These are phyloP conservation scores for Camelina hispida DNA, from an alignment of 345 rosid species.

Conservation along the genomic window DNA sequence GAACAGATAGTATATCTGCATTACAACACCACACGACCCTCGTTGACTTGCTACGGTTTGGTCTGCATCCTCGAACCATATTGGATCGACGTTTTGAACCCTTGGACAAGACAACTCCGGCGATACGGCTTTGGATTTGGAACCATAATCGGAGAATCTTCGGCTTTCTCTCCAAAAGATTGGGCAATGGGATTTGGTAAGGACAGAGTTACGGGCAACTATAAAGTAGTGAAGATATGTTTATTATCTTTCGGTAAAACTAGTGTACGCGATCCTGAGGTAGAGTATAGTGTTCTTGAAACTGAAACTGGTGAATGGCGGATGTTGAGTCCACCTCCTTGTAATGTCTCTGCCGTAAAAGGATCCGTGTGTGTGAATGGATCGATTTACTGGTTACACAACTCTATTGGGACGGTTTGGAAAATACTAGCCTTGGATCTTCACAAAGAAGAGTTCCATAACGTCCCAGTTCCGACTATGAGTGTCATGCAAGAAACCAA, in stretches of 20 bases:
- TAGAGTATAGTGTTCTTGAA: slow-evolving; percentile 12
- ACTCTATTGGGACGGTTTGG: too few species aligned
- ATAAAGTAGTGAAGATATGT: background rate
- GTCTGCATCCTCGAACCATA: background rate
- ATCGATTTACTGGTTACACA: background rate
- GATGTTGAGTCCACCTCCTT: slow-evolving; percentile 13
- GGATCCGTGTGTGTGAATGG: background rate
- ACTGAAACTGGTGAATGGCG: slow-evolving; percentile 10
- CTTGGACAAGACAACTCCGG: background rate
- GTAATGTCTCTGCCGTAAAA: background rate
- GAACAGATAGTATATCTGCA: background rate
- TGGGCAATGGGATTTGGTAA: slow-evolving; percentile 8
- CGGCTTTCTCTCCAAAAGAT: background rate
- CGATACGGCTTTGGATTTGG: background rate
- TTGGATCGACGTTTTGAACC: background rate
- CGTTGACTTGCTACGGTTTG: background rate
- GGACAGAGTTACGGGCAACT: background rate
- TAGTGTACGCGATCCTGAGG: background rate
- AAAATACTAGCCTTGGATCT: slow-evolving; percentile 14
- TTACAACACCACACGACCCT: background rate
- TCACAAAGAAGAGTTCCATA: slow-evolving; percentile 9
- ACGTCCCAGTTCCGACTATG: background rate
- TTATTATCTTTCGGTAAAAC: background rate
- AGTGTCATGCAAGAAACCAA: background rate
- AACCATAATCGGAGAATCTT: background rate